A percentile compares a stretch with the other conserved stretches of the same genome.
These are phyloP conservation scores for Cyphellophora europaea DNA, from an alignment of 2,329 filamentous ascomycete species.

Conservation along the genomic window DNA sequence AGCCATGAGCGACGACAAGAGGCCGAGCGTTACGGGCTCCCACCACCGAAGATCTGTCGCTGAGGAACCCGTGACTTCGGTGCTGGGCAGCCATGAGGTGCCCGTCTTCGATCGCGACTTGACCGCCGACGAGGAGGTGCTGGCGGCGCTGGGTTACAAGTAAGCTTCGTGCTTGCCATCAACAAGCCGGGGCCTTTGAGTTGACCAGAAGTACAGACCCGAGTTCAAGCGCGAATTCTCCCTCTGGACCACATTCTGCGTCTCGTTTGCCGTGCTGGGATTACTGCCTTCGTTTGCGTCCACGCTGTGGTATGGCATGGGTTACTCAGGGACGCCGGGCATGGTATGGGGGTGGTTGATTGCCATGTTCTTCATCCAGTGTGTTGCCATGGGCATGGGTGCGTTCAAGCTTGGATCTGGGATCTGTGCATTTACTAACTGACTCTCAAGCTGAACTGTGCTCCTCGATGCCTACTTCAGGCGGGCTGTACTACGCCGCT, in stretches of 20 bases:
- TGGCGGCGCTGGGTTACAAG: conserved; percentile 52
- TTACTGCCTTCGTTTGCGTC: conserved; percentile 62
- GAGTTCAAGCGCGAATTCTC: conserved; percentile 64
- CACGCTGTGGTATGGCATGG: conserved; percentile 62
- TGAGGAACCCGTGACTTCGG: conserved; percentile 44
- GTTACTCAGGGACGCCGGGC: conserved; percentile 46
- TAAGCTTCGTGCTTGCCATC: conserved; percentile 39
- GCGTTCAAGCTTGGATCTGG: too few relatives aligned
- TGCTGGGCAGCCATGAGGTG: conserved; percentile 40
- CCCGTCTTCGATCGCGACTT: conserved; percentile 38
- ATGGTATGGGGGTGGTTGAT: conserved; percentile 73
- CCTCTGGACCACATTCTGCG: conserved; percentile 65
- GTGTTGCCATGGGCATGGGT: conserved; percentile 55
- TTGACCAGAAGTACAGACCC: conserved; percentile 38
- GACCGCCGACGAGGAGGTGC: conserved; percentile 48
- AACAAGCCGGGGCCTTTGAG: conserved; percentile 1
- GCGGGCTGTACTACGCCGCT: conserved; percentile 64
- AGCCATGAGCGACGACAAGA: neutral
- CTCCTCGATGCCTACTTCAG: conserved; percentile 62
- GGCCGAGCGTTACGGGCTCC: neutral
- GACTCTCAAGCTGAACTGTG: conserved; percentile 55
- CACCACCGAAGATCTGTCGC: conserved; percentile 28
- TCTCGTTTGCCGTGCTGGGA: conserved; percentile 64
- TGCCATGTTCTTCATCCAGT: conserved; percentile 63
- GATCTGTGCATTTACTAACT: conserved; percentile 26